Evolutionary conservation across 352 stramenopile genomes (phyloP).

Genomic region (Phytophthora pinifolia): DNA sequence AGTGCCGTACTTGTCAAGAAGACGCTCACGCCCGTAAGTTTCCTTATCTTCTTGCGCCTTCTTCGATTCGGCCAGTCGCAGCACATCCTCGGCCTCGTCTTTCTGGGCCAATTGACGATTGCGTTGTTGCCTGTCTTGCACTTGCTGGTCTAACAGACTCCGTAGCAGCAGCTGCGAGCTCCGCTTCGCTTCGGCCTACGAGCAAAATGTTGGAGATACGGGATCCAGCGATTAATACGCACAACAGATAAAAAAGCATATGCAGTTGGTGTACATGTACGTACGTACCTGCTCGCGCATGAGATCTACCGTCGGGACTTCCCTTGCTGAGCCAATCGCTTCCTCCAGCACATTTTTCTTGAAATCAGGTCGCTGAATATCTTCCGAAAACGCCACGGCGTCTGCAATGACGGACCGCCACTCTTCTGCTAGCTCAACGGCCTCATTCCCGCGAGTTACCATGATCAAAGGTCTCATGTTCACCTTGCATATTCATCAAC

Average conservation of each 20-base stretch:
- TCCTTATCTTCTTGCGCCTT: slow-evolving; percentile 12
- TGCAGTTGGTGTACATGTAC: neutral
- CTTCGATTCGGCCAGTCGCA: slow-evolving; percentile 3
- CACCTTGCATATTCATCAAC: slow-evolving; percentile 11
- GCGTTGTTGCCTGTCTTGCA: slow-evolving; percentile 21
- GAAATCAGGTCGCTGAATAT: neutral
- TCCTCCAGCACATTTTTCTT: neutral
- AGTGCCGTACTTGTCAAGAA: slow-evolving; percentile 27
- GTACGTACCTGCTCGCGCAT: slow-evolving; percentile 20
- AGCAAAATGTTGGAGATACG: slow-evolving; percentile 1
- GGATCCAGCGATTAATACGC: slow-evolving; percentile 1
- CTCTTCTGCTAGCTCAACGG: slow-evolving; percentile 18
- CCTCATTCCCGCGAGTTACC: slow-evolving; percentile 12
- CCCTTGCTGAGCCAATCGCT: slow-evolving; percentile 1
- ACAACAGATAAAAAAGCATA: neutral
- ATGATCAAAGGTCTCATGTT: slow-evolving; percentile 22
- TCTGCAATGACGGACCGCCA: slow-evolving; percentile 22
- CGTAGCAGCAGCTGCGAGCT: slow-evolving; percentile 25
- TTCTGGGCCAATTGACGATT: slow-evolving; percentile 13
- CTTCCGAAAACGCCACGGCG: neutral
- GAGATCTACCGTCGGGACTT: slow-evolving; percentile 1
- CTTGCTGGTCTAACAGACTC: slow-evolving; percentile 31
- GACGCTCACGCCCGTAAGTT: slow-evolving; percentile 10
- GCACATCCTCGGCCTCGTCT: slow-evolving; percentile 7
- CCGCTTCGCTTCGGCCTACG: slow-evolving; percentile 21